A percentile compares a stretch with the other conserved stretches of the same genome.
Evolutionary conservation across 1,139 yeast genomes (phyloP).

Genomic region (Zygosaccharomyces sapae): DNA sequence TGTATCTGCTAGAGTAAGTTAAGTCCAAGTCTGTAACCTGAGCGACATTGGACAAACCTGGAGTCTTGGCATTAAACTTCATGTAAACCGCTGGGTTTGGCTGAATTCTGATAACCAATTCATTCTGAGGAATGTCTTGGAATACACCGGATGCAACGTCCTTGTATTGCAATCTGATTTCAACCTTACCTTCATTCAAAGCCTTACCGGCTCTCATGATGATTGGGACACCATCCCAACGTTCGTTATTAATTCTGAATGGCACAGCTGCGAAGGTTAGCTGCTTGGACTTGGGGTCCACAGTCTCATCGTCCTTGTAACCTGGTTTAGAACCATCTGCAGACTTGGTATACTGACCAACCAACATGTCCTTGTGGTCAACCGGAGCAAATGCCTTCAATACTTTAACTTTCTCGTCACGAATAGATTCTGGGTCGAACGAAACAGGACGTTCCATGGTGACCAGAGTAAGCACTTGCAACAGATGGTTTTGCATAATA

Average conservation of each 20-base stretch:
- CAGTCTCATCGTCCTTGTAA: constrained; percentile 92
- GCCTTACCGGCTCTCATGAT: constrained; percentile 97
- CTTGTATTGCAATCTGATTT: constrained; percentile 88
- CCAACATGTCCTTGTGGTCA: constrained; percentile 58
- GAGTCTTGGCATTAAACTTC: constrained; percentile 88
- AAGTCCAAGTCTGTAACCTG: constrained; percentile 86
- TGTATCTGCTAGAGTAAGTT: constrained; percentile 76
- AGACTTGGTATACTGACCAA: constrained; percentile 85
- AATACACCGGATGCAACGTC: constrained; percentile 81
- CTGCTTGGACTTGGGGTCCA: constrained; percentile 71
- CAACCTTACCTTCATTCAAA: constrained; percentile 85
- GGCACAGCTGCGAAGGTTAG: constrained; percentile 89
- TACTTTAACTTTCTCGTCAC: constrained; percentile 94
- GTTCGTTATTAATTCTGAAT: constrained; percentile 75
- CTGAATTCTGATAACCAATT: constrained; percentile 87
- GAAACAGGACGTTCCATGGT: constrained; percentile 96
- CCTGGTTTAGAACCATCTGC: constrained; percentile 87
- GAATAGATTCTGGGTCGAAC: constrained; percentile 84
- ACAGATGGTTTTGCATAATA: constrained; percentile 95
- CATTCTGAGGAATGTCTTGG: constrained; percentile 79
- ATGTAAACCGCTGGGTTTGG: constrained; percentile 92
- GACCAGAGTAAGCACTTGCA: constrained; percentile 84
- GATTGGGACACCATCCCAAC: constrained; percentile 98
- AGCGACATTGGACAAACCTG: constrained; percentile 81
- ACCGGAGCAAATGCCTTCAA: constrained; percentile 75